phyloP scores from a whole-genome alignment of 352 stramenopile species.

The Phytopythium delawarense region DNA sequence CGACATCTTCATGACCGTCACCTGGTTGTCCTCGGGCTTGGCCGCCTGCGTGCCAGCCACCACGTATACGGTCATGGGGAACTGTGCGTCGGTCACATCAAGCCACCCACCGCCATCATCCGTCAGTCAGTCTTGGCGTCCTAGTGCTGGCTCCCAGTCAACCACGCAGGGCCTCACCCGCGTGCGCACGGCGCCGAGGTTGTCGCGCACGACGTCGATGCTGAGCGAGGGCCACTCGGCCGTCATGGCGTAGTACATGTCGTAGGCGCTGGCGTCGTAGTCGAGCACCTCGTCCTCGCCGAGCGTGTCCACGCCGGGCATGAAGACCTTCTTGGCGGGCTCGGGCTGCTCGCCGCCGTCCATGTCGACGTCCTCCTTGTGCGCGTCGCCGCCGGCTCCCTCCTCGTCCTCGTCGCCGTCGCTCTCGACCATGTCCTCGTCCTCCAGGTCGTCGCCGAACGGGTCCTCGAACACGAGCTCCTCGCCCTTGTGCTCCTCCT shows the following conservation, averaged over 20 bases:
- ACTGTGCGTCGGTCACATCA: constrained; percentile 29
- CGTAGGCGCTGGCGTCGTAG: constrained; percentile 98
- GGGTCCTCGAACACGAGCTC: constrained; percentile 87
- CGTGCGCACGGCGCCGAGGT: constrained; percentile 90
- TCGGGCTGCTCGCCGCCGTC: constrained; percentile 51
- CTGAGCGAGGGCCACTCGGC: constrained; percentile 97
- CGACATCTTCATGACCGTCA: constrained; percentile 98
- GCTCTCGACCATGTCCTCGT: constrained; percentile 88
- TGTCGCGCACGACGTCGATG: constrained; percentile 97
- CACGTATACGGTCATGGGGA: constrained; percentile 95
- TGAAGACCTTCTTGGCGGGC: constrained; percentile 90
- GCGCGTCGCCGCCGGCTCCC: constrained; percentile 39
- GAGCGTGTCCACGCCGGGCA: constrained; percentile 90
- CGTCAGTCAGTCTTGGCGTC: constrained; percentile 1
- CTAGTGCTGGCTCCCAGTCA: background rate
- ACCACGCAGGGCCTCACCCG: constrained; percentile 17
- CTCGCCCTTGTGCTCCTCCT: constrained; percentile 40
- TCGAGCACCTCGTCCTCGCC: constrained; percentile 94
- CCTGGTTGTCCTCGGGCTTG: constrained; percentile 91
- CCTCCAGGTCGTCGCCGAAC: constrained; percentile 87
- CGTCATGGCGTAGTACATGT: constrained; percentile 98
- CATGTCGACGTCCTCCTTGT: constrained; percentile 62
- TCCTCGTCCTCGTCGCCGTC: constrained; percentile 72
- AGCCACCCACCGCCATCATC: background rate
- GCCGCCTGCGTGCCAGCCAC: constrained; percentile 96